Evolutionary conservation across 768 basidiomycete species (phyloP).

Genomic region (Chalciporus sphaerocephalus): DNA sequence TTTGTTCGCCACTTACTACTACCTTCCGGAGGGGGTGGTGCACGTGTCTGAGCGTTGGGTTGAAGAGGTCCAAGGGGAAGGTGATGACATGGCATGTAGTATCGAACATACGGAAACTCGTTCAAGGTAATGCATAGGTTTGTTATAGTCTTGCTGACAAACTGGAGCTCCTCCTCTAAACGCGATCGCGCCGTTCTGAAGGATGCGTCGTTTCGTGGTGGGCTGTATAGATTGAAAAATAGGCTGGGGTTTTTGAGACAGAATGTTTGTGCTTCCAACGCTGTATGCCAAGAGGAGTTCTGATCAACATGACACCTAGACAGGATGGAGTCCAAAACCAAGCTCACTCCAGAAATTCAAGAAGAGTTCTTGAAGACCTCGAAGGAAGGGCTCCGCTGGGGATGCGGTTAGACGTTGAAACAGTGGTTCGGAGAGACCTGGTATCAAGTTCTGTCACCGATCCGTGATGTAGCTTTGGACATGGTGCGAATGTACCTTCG

Average conservation of each 20-base stretch:
- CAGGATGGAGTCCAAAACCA: not conserved
- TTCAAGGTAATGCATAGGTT: conserved; percentile 87
- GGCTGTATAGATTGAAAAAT: conserved; percentile 89
- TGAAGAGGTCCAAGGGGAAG: conserved; percentile 81
- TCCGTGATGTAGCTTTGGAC: not conserved
- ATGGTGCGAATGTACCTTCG: conserved; percentile 55
- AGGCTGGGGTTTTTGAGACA: conserved; percentile 69
- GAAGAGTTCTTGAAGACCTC: conserved; percentile 78
- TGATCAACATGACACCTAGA: conserved; percentile 8
- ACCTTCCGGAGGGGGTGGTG: conserved; percentile 60
- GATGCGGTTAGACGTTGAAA: conserved; percentile 73
- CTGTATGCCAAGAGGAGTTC: conserved; percentile 37
- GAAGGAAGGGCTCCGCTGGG: conserved; percentile 73
- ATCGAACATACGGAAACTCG: conserved; percentile 90
- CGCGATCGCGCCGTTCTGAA: conserved; percentile 64
- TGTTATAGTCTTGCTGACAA: conserved; percentile 69
- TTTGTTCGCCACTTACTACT: conserved; percentile 77
- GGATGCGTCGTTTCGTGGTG: conserved; percentile 67
- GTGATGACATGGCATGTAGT: conserved; percentile 82
- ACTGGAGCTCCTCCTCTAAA: conserved; percentile 84
- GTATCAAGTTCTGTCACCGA: conserved; percentile 2
- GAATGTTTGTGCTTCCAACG: conserved; percentile 82
- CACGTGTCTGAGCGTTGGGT: conserved; percentile 57
- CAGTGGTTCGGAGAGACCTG: conserved; percentile 75
- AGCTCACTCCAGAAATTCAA: conserved; percentile 88